A percentile compares a stretch with the other conserved stretches of the same genome.
These are phyloP conservation scores for Aspergillus pseudonomiae DNA, from an alignment of 2,329 filamentous ascomycete genomes.

Conservation along the genomic window DNA sequence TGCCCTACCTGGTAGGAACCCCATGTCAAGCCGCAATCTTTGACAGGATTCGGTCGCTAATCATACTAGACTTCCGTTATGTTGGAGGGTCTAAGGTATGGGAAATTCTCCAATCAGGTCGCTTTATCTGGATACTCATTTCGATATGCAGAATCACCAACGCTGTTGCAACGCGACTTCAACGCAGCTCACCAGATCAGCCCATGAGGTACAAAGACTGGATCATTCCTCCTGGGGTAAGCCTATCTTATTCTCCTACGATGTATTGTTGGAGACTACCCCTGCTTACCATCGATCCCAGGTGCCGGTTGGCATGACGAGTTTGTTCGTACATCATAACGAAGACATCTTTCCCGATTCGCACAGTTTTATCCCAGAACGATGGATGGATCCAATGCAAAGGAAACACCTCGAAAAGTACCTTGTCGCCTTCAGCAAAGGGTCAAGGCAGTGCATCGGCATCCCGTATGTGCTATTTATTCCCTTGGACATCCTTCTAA, in stretches of 20 bases:
- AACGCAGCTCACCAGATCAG: constrained; percentile 32
- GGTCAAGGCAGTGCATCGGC: constrained; percentile 51
- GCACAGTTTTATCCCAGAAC: constrained; percentile 39
- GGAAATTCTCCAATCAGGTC: too few relatives aligned
- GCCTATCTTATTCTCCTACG: background rate
- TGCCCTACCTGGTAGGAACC: too few relatives aligned
- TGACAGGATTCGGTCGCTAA: background rate
- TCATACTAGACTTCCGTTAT: constrained; percentile 29
- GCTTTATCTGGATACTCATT: too few relatives aligned
- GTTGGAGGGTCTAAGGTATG: constrained; percentile 33
- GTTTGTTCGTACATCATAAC: constrained; percentile 39
- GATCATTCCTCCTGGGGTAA: constrained; percentile 37
- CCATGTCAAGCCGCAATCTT: too few relatives aligned
- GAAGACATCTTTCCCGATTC: constrained; percentile 42
- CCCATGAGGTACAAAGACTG: constrained; percentile 35
- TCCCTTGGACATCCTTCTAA: constrained; percentile 1
- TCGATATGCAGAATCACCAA: too few relatives aligned
- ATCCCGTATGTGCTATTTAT: constrained; percentile 37
- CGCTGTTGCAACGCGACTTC: constrained; percentile 22
- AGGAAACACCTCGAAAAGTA: constrained; percentile 39
- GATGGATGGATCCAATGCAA: constrained; percentile 38
- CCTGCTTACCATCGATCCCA: constrained; percentile 3
- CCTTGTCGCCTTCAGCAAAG: constrained; percentile 44
- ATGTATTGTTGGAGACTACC: too few relatives aligned
- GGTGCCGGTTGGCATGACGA: constrained; percentile 44